These are phyloP conservation scores for Abortiporus biennis DNA, from an alignment of 1,284 basidiomycete species.

Conservation along the genomic window DNA sequence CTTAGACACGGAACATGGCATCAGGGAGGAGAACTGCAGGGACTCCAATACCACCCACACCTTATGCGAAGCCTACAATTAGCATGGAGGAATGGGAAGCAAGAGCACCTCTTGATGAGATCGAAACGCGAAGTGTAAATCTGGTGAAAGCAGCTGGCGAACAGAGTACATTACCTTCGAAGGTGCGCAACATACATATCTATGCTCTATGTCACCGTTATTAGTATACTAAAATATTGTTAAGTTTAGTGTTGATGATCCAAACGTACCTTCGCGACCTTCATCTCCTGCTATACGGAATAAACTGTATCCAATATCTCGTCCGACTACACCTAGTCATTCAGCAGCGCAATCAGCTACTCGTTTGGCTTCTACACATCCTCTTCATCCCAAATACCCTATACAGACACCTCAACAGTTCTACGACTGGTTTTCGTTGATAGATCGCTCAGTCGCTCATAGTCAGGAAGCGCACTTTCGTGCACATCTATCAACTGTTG, in stretches of 20 bases:
- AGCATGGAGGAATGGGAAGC: conserved; percentile 87
- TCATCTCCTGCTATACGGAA: conserved; percentile 34
- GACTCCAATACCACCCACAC: conserved; percentile 19
- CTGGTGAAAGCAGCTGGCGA: conserved; percentile 60
- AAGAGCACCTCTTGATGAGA: conserved; percentile 68
- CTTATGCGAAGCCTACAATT: conserved; percentile 36
- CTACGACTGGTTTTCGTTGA: conserved; percentile 88
- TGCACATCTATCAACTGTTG: conserved; percentile 71
- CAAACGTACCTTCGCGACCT: conserved; percentile 31
- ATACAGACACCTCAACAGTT: conserved; percentile 89
- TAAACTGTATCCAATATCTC: conserved; percentile 24
- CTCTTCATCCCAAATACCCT: conserved; percentile 62
- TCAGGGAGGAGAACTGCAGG: no score
- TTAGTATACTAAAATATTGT: conserved; percentile 10
- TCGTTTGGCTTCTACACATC: conserved; percentile 31
- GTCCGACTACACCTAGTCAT: conserved; percentile 27
- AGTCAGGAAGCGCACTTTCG: conserved; percentile 89
- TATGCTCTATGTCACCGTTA: not conserved
- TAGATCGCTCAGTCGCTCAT: conserved; percentile 84
- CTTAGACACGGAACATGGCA: no score
- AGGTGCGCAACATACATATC: conserved; percentile 42
- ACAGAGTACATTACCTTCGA: conserved; percentile 57
- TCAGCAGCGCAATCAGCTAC: conserved; percentile 16
- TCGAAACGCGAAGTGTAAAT: conserved; percentile 62
- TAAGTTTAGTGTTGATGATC: conserved; percentile 34